Conservation (phyloP, 768 basidiomycete species). For the Termitomyces sp. region DNA sequence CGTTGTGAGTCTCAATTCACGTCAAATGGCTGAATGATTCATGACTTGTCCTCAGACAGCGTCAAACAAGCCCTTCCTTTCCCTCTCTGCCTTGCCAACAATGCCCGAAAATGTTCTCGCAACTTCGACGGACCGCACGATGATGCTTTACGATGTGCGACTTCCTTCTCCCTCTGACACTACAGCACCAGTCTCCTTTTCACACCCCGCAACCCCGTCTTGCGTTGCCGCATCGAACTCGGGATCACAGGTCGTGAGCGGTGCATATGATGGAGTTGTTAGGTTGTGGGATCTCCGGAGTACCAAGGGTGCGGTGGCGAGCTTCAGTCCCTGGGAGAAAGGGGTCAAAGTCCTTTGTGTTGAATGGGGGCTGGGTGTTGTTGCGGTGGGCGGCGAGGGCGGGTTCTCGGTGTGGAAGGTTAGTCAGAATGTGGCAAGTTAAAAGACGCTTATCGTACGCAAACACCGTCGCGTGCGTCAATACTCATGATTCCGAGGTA, state of each 20-base stretch:
- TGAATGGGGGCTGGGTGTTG: slow-evolving; percentile 51
- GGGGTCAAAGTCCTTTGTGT: slow-evolving; percentile 51
- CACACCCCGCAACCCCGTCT: slow-evolving; percentile 64
- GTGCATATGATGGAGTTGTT: slow-evolving; percentile 73
- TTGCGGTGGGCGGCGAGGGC: slow-evolving; percentile 58
- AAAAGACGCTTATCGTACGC: not conserved
- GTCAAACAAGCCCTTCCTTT: slow-evolving; percentile 71
- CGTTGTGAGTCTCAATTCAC: slow-evolving; percentile 43
- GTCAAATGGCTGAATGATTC: not conserved
- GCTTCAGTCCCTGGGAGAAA: slow-evolving; percentile 56
- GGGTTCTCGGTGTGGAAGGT: slow-evolving; percentile 63
- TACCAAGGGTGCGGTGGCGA: slow-evolving; percentile 55
- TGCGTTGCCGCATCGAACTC: slow-evolving; percentile 33
- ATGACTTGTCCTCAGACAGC: slow-evolving; percentile 38
- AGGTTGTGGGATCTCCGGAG: slow-evolving; percentile 78
- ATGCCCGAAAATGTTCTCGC: slow-evolving; percentile 38
- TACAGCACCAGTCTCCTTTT: slow-evolving; percentile 34
- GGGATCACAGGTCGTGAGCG: slow-evolving; percentile 49
- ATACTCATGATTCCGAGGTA: too few relatives aligned
- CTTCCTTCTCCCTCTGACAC: slow-evolving; percentile 20
- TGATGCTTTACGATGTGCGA: slow-evolving; percentile 67
- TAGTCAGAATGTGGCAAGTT: not conserved
- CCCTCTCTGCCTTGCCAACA: slow-evolving; percentile 35
- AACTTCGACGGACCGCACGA: slow-evolving; percentile 69
- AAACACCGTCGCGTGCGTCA: not conserved